Evolutionary conservation across 2,329 filamentous ascomycete genomes (phyloP), one percentile per base, ranked within the genome.

Genomic region (Hypoxylon sp.): DNA sequence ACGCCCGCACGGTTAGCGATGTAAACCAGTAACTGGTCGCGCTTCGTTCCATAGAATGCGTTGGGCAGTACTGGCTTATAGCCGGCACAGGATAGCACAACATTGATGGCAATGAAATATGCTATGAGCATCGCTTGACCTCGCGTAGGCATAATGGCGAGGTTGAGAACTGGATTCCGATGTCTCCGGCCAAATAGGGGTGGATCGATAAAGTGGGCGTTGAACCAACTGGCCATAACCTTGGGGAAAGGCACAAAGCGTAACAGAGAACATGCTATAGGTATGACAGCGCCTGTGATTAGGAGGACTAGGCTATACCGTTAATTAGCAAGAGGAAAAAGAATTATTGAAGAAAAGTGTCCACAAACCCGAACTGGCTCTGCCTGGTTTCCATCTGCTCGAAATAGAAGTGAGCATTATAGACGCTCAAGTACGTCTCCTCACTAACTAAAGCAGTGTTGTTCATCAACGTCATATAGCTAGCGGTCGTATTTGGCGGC

Each of bases 51-150:
- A 0, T 73, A 63, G 3, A 69, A 75, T 0, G 67, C 34, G 46
- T 76, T 79, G 14, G 61, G 72, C n/a, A 68, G 65, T 17, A 78
- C 75, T 0, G 76, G 75, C 0, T 75, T 74, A 43, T 75, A 72
- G 32, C 69, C 71, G 5, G 71, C 60, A 43, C 78, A 80, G 0
- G 78, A 73, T 28, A 82, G 73, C 3, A 79, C 25, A 36, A 79
- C 34, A 59, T 82, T 81, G 30, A 80, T 73, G 4, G 78, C 32
- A 60, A 77, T 74, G 38, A 80, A 73, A 23, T 80, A 56, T 21
- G 67, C 36, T 46, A 81, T 80, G 57, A 78, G 79, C 5, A 79
- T 10, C 6, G 76, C 69, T 45, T 81, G 80, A 3, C 79, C 79
- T 3, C 78, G 76, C 0, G 76, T 80, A 2, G 80, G 80, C 3